Base-by-base conservation (phyloP, 2,329 filamentous ascomycete species). In the Exophiala sp. region DNA sequence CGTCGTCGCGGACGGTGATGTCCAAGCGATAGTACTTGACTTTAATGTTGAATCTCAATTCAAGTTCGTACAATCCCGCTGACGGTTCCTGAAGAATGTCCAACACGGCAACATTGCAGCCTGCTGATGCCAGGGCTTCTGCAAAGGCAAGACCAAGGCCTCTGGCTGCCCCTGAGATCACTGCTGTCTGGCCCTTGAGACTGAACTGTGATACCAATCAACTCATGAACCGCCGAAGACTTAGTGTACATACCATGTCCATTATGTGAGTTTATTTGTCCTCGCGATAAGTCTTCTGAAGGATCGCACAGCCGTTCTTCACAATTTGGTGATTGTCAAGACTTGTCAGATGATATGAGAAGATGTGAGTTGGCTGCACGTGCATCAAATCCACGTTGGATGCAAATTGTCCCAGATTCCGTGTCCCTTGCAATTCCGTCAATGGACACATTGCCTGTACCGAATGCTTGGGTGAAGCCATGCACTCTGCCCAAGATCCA, bases 91-190 rank as follows among this genome's bases (percentile, higher is more conserved):
- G 36, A 33, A 44, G 40, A 38, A 60, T 56, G 43, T 60, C 58
- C 32, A 60, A 32, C 12, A 55, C 52, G 20, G 58, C 58, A 16
- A 60, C 54, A 47, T 60, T 52, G 51, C 50, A 55, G 7, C 49
- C 47, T 46, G 56, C 62, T 29, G 45, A 52, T 20, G 59, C 57
- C 3, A 65, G 57, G 34, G 52, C 55, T 34, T 61, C 52, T 34
- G 62, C 59, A 43, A 65, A 61, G 16, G 61, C 59, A 16, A 65
- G 52, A 14, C 62, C 62, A 18, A 64, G 51, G 43, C 63, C 62
- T 41, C 58, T 55, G 49, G 61, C 62, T 41, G 51, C 62, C 8
- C 63, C 63, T 21, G 63, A 61, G 39, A 65, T 52, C 32, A 64
- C 57, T 39, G 61, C 63, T 9, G 59, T 63, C 41, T 62, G 60